phyloP scores from a whole-genome alignment of 306 rosid genomes.

The Citrullus amarus region DNA sequence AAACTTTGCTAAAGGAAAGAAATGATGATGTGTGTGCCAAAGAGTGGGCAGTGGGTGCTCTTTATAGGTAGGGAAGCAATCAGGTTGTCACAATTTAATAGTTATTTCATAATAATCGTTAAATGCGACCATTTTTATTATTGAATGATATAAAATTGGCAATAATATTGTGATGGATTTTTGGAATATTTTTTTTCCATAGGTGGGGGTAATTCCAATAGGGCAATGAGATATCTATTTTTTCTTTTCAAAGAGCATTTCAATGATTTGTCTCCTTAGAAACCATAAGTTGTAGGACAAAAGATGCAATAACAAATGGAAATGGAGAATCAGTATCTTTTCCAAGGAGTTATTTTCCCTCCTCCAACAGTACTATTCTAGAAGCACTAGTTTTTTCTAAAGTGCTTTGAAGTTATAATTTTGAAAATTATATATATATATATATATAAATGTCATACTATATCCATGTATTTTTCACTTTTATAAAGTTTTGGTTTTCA shows the following conservation, averaged over 20 bases:
- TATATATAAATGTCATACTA: not conserved
- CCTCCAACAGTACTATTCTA: not conserved
- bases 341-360: not conserved
- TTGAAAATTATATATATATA: not conserved
- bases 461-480: not conserved
- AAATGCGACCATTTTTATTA: no score
- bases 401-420: not conserved
- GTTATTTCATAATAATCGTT: no score
- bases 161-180: no score
- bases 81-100: not conserved
- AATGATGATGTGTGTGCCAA: not conserved
- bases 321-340: constrained; percentile 4
- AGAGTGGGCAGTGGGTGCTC: not conserved
- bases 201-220: not conserved
- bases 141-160: no score
- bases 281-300: constrained; percentile 1
- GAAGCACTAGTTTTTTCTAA: not conserved
- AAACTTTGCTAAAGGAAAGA: not conserved
- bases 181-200: no score
- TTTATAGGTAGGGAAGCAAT: not conserved
- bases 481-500: not conserved
- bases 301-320: not conserved
- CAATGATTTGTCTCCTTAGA: constrained; percentile 5
- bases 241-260: not conserved
- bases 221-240: not conserved